Base-by-base conservation (phyloP, 2,329 filamentous ascomycete genomes). In the Aspergillus sp. region DNA sequence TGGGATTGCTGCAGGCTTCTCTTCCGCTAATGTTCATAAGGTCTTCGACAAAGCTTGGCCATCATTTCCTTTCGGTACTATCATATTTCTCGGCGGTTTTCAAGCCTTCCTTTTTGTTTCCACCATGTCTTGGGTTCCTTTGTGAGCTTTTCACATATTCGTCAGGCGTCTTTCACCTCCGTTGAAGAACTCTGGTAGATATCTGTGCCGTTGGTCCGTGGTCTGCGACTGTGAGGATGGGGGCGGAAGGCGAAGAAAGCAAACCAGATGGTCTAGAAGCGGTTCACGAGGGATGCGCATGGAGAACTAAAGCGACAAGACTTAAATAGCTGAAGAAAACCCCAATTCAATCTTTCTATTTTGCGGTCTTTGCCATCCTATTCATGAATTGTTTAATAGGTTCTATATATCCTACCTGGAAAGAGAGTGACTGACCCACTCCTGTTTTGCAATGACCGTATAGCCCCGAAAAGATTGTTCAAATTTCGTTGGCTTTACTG, bases 401-500 rank as follows among this genome's bases (percentile, higher is more conserved):
- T 47, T 47, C 45, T 47, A 47, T 24, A 47, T 22, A 16, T 24
- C 9, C 18, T 11, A 24, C 9, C 45, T 20, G 18, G 18, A 47
- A 18, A 18, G 18, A 6, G 9, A 7, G 18, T n/a, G n/a, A 22
- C 9, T 24, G 7, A 47, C 45, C 18, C 9, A 18, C 20, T 24
- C 11, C 6, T 24, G 18, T n/a, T 18, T 10, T 11, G 3, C 22
- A 47, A 47, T 47, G 45, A 9, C 20, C 10, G 45, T 47, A 39
- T 18, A 6, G 16, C n/a, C 36, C 53, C 16, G 42, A 55, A 53
- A 52, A 63, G 59, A 42, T 53, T 50, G 18, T 39, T 24, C 18
- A 4, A 12, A 11, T 65, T 32, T 31, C 50, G 46, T 52, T 31
- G 45, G 50, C 18, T 63, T 71, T 58, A 71, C 63, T 70, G 64